Evolutionary conservation across 805 yeast species (phyloP).

Genomic region (Wickerhamiella slavikovae): DNA sequence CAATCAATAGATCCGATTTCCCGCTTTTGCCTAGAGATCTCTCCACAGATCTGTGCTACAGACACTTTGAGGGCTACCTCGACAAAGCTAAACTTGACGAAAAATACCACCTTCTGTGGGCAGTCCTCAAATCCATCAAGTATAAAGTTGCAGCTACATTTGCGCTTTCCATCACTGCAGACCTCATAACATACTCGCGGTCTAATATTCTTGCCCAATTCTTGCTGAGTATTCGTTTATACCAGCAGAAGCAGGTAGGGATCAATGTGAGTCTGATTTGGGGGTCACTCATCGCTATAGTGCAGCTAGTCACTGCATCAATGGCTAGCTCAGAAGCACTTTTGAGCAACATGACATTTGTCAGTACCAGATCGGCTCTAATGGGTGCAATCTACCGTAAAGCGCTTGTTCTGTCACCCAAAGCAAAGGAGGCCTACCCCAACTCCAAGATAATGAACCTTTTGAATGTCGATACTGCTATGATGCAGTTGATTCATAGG

Average conservation of each 20-base stretch:
- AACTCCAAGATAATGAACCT: slow-evolving; percentile 68
- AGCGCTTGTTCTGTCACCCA: slow-evolving; percentile 35
- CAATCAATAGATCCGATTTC: background rate
- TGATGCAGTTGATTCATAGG: slow-evolving; percentile 48
- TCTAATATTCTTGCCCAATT: slow-evolving; percentile 6
- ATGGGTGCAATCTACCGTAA: slow-evolving; percentile 50
- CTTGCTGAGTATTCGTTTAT: slow-evolving; percentile 3
- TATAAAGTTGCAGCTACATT: background rate
- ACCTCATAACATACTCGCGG: slow-evolving; percentile 6
- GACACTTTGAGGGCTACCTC: background rate
- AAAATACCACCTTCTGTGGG: background rate
- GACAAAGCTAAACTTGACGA: background rate
- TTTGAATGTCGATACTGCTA: slow-evolving; percentile 51
- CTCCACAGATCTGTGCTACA: background rate
- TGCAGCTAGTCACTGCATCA: slow-evolving; percentile 3
- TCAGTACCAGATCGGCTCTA: slow-evolving; percentile 14
- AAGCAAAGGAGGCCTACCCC: slow-evolving; percentile 33
- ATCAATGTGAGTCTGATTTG: slow-evolving; percentile 2
- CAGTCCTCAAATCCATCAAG: background rate
- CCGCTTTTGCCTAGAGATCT: background rate
- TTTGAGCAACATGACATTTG: slow-evolving; percentile 2
- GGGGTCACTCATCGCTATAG: slow-evolving; percentile 2
- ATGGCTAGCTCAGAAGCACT: slow-evolving; percentile 1
- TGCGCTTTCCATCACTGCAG: slow-evolving; percentile 1
- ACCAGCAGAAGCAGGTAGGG: background rate